Percentiles rank a stretch among this genome's conserved stretches.
Conservation (phyloP, 1,284 basidiomycete species). For the Ustilago vetiveriae region DNA sequence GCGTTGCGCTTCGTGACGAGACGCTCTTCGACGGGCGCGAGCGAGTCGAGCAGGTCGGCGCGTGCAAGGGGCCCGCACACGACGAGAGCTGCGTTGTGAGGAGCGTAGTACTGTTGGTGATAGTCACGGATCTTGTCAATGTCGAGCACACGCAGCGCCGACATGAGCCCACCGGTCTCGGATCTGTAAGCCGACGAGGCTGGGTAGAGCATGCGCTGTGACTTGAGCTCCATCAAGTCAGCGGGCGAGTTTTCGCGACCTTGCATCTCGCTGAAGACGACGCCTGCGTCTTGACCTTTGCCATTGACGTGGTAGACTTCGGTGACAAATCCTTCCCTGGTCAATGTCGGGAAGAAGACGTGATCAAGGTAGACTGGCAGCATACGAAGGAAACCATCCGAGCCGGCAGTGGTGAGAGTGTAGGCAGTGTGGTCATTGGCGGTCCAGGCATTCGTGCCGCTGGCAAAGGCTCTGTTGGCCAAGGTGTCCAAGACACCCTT, state of each 20-base stretch:
- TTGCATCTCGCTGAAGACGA: conserved; percentile 89
- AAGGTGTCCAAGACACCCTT: conserved; percentile 96
- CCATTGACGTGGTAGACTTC: conserved; percentile 84
- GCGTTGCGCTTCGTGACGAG: conserved; percentile 49
- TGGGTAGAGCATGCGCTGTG: conserved; percentile 78
- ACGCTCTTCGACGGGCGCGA: conserved; percentile 66
- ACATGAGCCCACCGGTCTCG: conserved; percentile 96
- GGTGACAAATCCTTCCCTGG: conserved; percentile 87
- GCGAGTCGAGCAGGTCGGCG: conserved; percentile 73
- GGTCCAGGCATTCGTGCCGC: conserved; percentile 77
- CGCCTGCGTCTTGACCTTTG: conserved; percentile 90
- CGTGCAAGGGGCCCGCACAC: conserved; percentile 80
- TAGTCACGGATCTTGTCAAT: conserved; percentile 89
- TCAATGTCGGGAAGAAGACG: conserved; percentile 94
- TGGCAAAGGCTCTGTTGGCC: conserved; percentile 95
- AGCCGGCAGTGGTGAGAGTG: conserved; percentile 95
- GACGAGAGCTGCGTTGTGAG: conserved; percentile 89
- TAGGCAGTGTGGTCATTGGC: conserved; percentile 76
- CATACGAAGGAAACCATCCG: conserved; percentile 92
- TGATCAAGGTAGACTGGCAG: conserved; percentile 97
- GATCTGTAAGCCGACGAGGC: conserved; percentile 87
- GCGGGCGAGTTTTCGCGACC: conserved; percentile 90
- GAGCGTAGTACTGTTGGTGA: conserved; percentile 89
- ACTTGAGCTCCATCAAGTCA: conserved; percentile 83
- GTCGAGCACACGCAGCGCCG: conserved; percentile 83